Percentiles rank a stretch among this genome's conserved stretches.
Conservation (phyloP, 495 filamentous ascomycete species). For the Cercophora sp. region DNA sequence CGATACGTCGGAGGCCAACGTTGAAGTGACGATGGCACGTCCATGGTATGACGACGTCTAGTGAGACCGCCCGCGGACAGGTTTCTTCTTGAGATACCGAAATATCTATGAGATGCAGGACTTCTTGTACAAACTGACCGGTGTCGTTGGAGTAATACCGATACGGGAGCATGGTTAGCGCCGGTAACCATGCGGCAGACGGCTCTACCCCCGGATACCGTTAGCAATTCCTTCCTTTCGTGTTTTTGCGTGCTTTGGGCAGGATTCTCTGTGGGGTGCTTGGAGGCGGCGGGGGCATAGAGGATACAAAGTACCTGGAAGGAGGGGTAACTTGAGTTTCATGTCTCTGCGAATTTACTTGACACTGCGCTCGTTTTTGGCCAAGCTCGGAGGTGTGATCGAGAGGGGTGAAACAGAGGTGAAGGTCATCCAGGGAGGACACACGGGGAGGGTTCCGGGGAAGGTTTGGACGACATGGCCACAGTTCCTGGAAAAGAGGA, state of each 20-base stretch:
- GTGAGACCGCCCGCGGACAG: too few relatives aligned
- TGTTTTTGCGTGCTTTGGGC: background rate
- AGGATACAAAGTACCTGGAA: background rate
- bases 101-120: conserved; percentile 10
- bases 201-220: background rate
- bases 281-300: background rate
- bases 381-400: background rate
- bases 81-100: background rate
- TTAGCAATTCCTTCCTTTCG: background rate
- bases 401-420: background rate
- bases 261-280: background rate
- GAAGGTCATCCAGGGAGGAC: too few relatives aligned
- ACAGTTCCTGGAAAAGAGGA: background rate
- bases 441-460: too few relatives aligned
- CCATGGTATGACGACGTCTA: too few relatives aligned
- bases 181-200: background rate
- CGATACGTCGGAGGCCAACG: background rate
- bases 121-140: conserved; percentile 14
- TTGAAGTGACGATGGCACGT: too few relatives aligned
- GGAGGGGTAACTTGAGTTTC: background rate
- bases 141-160: background rate
- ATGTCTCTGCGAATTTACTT: too few relatives aligned
- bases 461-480: too few relatives aligned
- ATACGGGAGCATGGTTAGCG: conserved; percentile 8
- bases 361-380: too few relatives aligned